phyloP scores from a whole-genome alignment of 2,329 filamentous ascomycete genomes.

The Talaromyces sp. region DNA sequence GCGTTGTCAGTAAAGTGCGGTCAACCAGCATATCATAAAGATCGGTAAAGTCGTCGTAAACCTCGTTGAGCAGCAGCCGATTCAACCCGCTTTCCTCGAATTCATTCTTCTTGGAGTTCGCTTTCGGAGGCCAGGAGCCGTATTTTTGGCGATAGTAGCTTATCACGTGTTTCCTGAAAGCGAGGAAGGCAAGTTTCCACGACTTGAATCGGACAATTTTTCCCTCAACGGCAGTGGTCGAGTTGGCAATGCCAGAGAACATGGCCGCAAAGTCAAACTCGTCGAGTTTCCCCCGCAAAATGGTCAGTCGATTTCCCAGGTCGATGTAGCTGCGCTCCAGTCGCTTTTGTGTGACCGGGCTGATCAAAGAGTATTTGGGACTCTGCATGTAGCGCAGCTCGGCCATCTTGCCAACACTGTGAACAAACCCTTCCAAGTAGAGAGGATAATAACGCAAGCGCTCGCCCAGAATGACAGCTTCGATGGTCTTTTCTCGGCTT shows the following conservation, averaged over 20 bases:
- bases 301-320: conserved; percentile 65
- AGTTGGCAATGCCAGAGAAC: conserved; percentile 82
- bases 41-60: conserved; percentile 80
- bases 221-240: conserved; percentile 69
- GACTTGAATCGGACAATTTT: conserved; percentile 75
- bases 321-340: conserved; percentile 78
- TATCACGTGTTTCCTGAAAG: conserved; percentile 68
- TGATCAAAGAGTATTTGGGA: conserved; percentile 66
- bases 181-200: conserved; percentile 71
- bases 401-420: conserved; percentile 79
- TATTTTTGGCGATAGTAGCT: conserved; percentile 63
- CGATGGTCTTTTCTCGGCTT: conserved; percentile 82
- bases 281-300: conserved; percentile 67
- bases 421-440: conserved; percentile 87
- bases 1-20: conserved; percentile 68
- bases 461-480: conserved; percentile 85
- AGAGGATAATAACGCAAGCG: conserved; percentile 73
- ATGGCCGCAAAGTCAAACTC: conserved; percentile 88
- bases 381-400: conserved; percentile 65
- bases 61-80: conserved; percentile 68
- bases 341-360: conserved; percentile 65
- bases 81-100: conserved; percentile 85
- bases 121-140: conserved; percentile 85
- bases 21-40: conserved; percentile 88
- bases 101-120: conserved; percentile 83